Conservation (phyloP, 805 yeast genomes). For the Saccharomycopsis fermentans region DNA sequence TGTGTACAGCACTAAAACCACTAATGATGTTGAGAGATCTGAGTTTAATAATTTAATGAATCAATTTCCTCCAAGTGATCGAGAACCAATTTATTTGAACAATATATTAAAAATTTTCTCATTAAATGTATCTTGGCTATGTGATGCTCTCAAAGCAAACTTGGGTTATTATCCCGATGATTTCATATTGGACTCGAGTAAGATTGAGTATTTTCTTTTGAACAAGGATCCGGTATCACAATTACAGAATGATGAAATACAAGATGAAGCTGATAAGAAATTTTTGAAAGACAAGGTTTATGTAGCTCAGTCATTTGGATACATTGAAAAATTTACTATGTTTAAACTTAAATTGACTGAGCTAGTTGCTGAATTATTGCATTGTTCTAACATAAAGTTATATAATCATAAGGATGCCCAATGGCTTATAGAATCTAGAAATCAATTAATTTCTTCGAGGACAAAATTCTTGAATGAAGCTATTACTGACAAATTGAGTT, state of each 20-base stretch:
- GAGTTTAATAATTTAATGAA: slow-evolving; percentile 35
- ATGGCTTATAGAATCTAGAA: slow-evolving; percentile 56
- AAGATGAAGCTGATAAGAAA: neutral
- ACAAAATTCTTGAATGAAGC: slow-evolving; percentile 11
- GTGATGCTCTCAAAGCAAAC: slow-evolving; percentile 35
- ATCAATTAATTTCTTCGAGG: slow-evolving; percentile 30
- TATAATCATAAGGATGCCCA: slow-evolving; percentile 72
- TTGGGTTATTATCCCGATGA: slow-evolving; percentile 7
- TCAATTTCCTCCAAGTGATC: slow-evolving; percentile 85
- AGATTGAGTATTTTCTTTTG: slow-evolving; percentile 9
- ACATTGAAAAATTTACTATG: slow-evolving; percentile 47
- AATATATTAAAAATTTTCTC: slow-evolving; percentile 72
- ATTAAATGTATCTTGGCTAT: slow-evolving; percentile 51
- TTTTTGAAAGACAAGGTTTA: slow-evolving; percentile 4
- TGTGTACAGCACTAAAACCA: neutral
- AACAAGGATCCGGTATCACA: slow-evolving; percentile 6
- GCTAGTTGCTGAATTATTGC: slow-evolving; percentile 84
- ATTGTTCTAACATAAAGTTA: slow-evolving; percentile 94
- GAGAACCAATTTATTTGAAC: slow-evolving; percentile 91
- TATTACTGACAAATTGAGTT: slow-evolving; percentile 9
- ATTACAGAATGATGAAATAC: neutral
- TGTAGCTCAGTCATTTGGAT: slow-evolving; percentile 16
- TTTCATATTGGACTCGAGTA: slow-evolving; percentile 3
- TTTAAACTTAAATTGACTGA: slow-evolving; percentile 87
- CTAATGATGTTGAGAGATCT: slow-evolving; percentile 18